A percentile compares a stretch with the other conserved stretches of the same genome.
phyloP scores from a whole-genome alignment of 2,329 filamentous ascomycete genomes.

The Colletotrichum coccodes region DNA sequence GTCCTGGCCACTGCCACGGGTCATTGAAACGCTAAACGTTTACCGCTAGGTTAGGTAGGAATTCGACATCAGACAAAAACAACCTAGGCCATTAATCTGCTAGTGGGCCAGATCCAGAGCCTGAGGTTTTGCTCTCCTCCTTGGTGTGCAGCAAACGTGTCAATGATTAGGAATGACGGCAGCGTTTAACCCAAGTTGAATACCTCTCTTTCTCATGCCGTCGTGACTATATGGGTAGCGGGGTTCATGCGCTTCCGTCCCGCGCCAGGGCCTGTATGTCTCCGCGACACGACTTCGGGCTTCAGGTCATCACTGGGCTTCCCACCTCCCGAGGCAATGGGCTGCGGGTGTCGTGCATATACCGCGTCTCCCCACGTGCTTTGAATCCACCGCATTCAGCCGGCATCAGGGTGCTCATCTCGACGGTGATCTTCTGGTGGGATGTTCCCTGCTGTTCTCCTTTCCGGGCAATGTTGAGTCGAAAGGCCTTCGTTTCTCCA shows the following conservation, averaged over 20 bases:
- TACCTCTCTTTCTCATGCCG: not conserved
- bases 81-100: too few relatives aligned
- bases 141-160: not conserved
- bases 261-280: not conserved
- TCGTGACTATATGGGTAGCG: not conserved
- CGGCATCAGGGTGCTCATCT: not conserved
- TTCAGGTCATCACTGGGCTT: not conserved
- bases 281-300: too few relatives aligned
- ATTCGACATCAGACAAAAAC: slow-evolving; percentile 13
- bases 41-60: not conserved
- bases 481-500: not conserved
- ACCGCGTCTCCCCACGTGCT: not conserved
- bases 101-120: too few relatives aligned
- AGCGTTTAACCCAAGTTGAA: too few relatives aligned
- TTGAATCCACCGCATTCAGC: not conserved
- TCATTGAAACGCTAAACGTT: slow-evolving; percentile 5
- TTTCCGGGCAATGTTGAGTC: not conserved
- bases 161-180: not conserved
- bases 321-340: not conserved
- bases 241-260: not conserved
- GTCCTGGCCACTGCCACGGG: not conserved
- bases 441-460: not conserved
- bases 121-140: too few relatives aligned
- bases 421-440: not conserved
- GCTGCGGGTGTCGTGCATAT: not conserved